phyloP scores from a whole-genome alignment of 306 rosid species.

The Betula pendula region DNA sequence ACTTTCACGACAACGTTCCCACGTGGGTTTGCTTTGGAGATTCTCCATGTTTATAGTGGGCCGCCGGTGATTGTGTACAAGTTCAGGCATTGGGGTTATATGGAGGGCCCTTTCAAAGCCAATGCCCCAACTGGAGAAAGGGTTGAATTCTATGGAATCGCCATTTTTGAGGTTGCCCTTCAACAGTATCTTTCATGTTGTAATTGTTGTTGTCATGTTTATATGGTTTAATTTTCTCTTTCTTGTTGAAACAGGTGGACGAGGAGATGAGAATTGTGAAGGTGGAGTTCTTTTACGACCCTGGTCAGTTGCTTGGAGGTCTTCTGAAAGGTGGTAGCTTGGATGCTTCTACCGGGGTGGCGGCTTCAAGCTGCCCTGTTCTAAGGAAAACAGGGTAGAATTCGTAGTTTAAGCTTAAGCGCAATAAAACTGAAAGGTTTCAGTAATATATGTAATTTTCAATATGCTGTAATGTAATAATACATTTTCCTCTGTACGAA shows the following conservation, averaged over 20 bases:
- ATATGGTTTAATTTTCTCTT: background rate
- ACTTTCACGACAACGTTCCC: conserved; percentile 59
- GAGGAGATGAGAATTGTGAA: conserved; percentile 46
- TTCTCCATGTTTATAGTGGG: conserved; percentile 52
- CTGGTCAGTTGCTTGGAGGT: conserved; percentile 59
- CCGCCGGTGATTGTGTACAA: conserved; percentile 61
- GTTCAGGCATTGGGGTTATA: conserved; percentile 76
- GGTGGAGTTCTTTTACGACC: conserved; percentile 75
- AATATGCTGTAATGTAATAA: too few relatives aligned
- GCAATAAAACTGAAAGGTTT: too few relatives aligned
- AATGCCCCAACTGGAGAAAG: conserved; percentile 54
- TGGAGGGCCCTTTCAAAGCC: conserved; percentile 79
- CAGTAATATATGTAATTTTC: too few relatives aligned
- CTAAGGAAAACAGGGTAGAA: conserved; percentile 44
- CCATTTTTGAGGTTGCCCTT: conserved; percentile 44
- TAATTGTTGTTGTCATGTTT: too few relatives aligned
- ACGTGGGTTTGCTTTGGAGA: conserved; percentile 64
- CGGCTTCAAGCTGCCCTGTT: conserved; percentile 46
- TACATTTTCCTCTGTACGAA: too few relatives aligned
- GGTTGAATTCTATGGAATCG: conserved; percentile 51
- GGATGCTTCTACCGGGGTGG: conserved; percentile 35
- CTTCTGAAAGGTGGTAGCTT: conserved; percentile 49
- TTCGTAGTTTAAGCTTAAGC: background rate
- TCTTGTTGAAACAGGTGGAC: conserved; percentile 42
- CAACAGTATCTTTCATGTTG: too few relatives aligned